Base-by-base conservation (phyloP, 345 rosid genomes). In the Melaleuca alternifolia region DNA sequence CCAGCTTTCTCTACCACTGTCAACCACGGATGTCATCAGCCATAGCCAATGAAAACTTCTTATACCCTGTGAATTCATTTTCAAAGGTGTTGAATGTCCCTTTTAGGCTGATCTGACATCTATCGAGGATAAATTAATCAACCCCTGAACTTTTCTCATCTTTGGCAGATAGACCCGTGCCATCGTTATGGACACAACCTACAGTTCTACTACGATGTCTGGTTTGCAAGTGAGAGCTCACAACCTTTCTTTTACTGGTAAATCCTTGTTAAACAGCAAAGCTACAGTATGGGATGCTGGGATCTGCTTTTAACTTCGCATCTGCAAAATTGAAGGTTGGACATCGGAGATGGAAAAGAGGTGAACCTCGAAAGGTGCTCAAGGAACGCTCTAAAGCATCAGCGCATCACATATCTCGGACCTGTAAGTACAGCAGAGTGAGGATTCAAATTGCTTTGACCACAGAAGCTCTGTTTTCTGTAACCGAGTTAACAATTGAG, bases 151-250 rank as follows among this genome's bases (percentile, higher is more conserved):
- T 50, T 18, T 57, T 82, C 18, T 79, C 7, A 15, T 28, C 37
- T 21, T 88, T 51, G 59, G 84, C 88, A 96, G 98, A 96, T 96
- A 84, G 99, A 96, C 83, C 97, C 99, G 52, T 91, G 94, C 44
- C 98, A 96, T 89, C 91, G 99, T 24, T 95, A 96, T 84, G 99
- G 99, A n/a, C 94, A 93, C 88, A 96, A 95, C 76, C 90, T 96
- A 51, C 95, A 93, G 85, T 85, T 90, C 8, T 96, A 96, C 71
- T 95, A 93, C 84, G 91, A 93, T 86, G 89, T 93, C 23, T 96
- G 97, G 96, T 90, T 92, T 41, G 87, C 24, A 10, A 94, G 94
- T 61, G 93, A 90, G 83, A 94, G 95, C 88, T 85, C 83, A 20
- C 96, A 94, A 23, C 97, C 98, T 33, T 96, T 96, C 89, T 94